These are phyloP conservation scores for Fulvia fulva DNA, from an alignment of 2,329 filamentous ascomycete genomes.

Conservation along the genomic window DNA sequence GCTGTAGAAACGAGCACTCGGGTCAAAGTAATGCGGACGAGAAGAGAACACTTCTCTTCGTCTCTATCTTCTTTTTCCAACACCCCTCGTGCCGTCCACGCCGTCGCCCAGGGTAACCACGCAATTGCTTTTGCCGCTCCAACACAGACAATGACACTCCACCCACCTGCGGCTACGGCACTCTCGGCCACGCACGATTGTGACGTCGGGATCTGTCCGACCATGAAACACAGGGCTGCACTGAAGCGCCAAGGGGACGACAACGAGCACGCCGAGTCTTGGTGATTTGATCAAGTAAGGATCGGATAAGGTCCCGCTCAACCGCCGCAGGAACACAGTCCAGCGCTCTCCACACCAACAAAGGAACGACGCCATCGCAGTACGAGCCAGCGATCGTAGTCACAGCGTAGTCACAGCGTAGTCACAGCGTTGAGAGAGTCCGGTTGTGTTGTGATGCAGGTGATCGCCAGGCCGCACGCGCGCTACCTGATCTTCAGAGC, in stretches of 20 bases:
- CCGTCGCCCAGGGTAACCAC: conserved; percentile 1
- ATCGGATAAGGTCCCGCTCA: conserved; percentile 4
- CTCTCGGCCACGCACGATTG: background rate
- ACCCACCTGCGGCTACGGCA: background rate
- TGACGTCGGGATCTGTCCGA: no score
- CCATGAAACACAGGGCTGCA: background rate
- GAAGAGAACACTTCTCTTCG: background rate
- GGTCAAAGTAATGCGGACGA: background rate
- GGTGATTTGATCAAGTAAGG: conserved; percentile 1
- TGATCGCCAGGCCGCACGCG: background rate
- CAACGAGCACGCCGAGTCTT: conserved; percentile 3
- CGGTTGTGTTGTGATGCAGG: background rate
- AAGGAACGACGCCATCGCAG: background rate
- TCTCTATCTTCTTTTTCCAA: background rate
- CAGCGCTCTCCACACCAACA: conserved; percentile 1
- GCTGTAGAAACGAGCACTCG: background rate
- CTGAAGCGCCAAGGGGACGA: background rate
- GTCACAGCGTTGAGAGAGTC: background rate
- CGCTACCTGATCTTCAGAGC: background rate
- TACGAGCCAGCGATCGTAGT: background rate
- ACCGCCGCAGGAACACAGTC: conserved; percentile 7
- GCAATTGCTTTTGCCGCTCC: background rate
- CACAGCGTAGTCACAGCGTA: no score
- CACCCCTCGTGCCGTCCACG: background rate
- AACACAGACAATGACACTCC: background rate